Percentiles rank a stretch among this genome's conserved stretches.
These are phyloP conservation scores for Pecoramyces ruminantium DNA, from an alignment of 192 early-diverging fungal species.

Conservation along the genomic window DNA sequence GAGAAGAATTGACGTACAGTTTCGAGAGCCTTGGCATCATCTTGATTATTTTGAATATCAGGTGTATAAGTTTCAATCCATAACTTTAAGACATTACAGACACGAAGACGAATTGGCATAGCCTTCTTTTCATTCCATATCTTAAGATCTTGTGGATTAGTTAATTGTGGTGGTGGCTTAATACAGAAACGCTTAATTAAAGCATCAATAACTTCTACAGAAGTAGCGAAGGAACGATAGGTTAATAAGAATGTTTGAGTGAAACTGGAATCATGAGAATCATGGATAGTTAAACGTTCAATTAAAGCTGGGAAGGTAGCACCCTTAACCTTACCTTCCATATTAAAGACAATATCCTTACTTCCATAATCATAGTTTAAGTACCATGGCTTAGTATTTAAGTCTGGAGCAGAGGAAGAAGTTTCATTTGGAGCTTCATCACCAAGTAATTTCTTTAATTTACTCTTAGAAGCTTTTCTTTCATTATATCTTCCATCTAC, in stretches of 20 bases:
- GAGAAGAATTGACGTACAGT: background rate
- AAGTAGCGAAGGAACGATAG: slow-evolving; percentile 79
- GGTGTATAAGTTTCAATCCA: slow-evolving; percentile 87
- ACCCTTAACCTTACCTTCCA: slow-evolving; percentile 77
- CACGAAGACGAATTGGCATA: slow-evolving; percentile 74
- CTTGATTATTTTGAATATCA: slow-evolving; percentile 59
- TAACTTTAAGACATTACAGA: slow-evolving; percentile 86
- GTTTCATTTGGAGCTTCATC: background rate
- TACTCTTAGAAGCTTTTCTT: background rate
- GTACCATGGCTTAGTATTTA: slow-evolving; percentile 48
- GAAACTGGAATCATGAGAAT: slow-evolving; percentile 64
- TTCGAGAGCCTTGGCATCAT: slow-evolving; percentile 31
- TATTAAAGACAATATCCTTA: slow-evolving; percentile 63
- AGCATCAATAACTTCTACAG: slow-evolving; percentile 53
- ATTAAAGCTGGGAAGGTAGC: slow-evolving; percentile 72
- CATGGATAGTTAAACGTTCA: slow-evolving; percentile 79
- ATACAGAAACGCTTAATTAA: slow-evolving; percentile 67
- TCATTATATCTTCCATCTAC: background rate
- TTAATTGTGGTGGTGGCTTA: slow-evolving; percentile 46
- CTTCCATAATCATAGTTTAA: slow-evolving; percentile 57
- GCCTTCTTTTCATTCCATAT: slow-evolving; percentile 74
- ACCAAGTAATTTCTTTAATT: background rate
- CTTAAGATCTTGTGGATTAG: slow-evolving; percentile 32
- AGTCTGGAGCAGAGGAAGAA: background rate
- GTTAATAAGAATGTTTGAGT: slow-evolving; percentile 79